A percentile compares a stretch with the other conserved stretches of the same genome.
Conservation (phyloP, 768 basidiomycete species). For the Russula ochroleuca region DNA sequence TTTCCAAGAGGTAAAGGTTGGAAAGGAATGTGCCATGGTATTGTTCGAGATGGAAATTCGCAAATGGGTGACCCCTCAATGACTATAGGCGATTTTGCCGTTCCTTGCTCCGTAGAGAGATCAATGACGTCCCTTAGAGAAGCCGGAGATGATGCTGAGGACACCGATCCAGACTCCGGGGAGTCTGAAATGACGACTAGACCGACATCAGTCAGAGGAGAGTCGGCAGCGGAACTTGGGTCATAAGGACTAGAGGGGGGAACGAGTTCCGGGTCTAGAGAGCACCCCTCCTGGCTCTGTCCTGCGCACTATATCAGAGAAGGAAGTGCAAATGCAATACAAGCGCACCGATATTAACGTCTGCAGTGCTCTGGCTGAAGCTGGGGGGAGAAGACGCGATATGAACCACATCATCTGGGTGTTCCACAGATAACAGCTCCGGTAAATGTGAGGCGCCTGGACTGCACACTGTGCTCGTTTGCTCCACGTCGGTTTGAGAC, state of each 20-base stretch:
- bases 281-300: slow-evolving; percentile 2
- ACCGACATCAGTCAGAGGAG: not conserved
- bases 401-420: not conserved
- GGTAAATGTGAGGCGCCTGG: not conserved
- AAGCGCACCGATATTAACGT: slow-evolving; percentile 14
- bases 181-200: not conserved
- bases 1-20: not conserved
- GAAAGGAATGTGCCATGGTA: not conserved
- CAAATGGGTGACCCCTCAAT: slow-evolving; percentile 21
- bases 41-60: slow-evolving; percentile 1
- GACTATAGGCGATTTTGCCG: slow-evolving; percentile 14
- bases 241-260: slow-evolving; percentile 10
- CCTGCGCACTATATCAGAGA: slow-evolving; percentile 2
- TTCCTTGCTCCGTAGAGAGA: slow-evolving; percentile 22
- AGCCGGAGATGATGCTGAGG: not conserved
- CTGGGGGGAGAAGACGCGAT: not conserved
- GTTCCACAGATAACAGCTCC: not conserved
- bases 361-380: not conserved
- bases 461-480: not conserved
- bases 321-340: not conserved
- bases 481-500: not conserved
- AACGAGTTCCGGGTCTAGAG: not conserved
- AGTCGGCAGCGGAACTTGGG: not conserved
- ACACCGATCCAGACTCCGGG: not conserved
- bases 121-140: slow-evolving; percentile 17